These are phyloP conservation scores for Tirmania nivea DNA, from an alignment of 495 filamentous ascomycete species.

Conservation along the genomic window DNA sequence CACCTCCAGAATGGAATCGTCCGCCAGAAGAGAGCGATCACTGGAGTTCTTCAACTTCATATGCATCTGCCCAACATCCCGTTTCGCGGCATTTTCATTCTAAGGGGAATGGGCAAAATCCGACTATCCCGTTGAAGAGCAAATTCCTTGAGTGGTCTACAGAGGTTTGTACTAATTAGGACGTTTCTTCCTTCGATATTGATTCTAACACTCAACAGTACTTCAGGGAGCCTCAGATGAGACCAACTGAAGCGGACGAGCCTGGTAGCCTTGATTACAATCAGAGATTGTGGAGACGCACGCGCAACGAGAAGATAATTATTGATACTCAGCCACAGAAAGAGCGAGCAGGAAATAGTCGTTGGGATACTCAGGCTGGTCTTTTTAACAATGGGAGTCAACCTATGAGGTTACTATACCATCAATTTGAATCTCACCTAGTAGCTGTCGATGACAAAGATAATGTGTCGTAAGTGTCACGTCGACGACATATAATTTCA, in stretches of 20 bases:
- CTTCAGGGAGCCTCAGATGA: slow-evolving; percentile 98
- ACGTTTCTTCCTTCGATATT: slow-evolving; percentile 14
- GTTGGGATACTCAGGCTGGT: slow-evolving; percentile 56
- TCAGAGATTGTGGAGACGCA: slow-evolving; percentile 72
- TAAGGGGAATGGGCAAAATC: slow-evolving; percentile 31
- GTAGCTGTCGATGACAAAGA: slow-evolving; percentile 87
- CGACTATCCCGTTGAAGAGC: slow-evolving; percentile 52
- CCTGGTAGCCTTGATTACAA: slow-evolving; percentile 97
- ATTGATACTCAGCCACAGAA: slow-evolving; percentile 83
- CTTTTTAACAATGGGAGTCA: slow-evolving; percentile 74
- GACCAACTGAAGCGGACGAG: slow-evolving; percentile 81
- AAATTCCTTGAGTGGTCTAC: slow-evolving; percentile 87
- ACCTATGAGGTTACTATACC: slow-evolving; percentile 79
- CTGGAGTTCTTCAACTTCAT: slow-evolving; percentile 40
- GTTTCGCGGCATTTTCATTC: slow-evolving; percentile 48
- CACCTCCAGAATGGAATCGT: slow-evolving; percentile 46
- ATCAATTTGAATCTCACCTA: slow-evolving; percentile 92
- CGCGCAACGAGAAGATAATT: slow-evolving; percentile 81
- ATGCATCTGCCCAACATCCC: slow-evolving; percentile 55
- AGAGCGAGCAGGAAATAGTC: slow-evolving; percentile 54
- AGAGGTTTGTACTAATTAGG: slow-evolving; percentile 33
- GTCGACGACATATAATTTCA: background rate
- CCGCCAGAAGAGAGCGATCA: slow-evolving; percentile 66
- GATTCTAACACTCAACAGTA: slow-evolving; percentile 31
- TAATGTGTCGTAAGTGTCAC: slow-evolving; percentile 39